Evolutionary conservation across 2,329 filamentous ascomycete species (phyloP), one percentile per base, ranked within the genome.

Genomic region (Talaromyces sp.): DNA sequence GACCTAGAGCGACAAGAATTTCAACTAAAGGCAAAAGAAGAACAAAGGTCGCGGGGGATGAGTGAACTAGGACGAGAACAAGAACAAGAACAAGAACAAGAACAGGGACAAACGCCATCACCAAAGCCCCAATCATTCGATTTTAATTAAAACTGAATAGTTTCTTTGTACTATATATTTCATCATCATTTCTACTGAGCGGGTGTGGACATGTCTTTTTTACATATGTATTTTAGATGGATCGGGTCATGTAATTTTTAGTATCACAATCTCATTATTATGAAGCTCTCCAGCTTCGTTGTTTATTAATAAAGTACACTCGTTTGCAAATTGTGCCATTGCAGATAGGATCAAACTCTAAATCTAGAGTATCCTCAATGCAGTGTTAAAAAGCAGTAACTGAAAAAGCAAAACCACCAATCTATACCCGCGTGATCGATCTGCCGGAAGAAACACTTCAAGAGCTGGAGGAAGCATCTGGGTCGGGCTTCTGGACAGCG

Each of bases 401-500:
- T 19, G 43, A 24, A 11, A 46, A 24, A 24, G 9, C 13, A 13
- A 19, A 24, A 46, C n/a, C 19, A 19, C n/a, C 11, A 19, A 24
- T 8, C 9, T 19, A 46, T 19, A 46, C 41, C 41, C 41, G 19
- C n/a, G 17, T 19, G 41, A 9, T 4, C 21, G 41, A 9, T 4
- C 21, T 6, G 19, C 19, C 13, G 13, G 11, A 21, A 21, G n/a
- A 46, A 46, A 24, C 43, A 11, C 35, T 32, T 49, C n/a, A 57
- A 50, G 56, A 58, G 38, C 56, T 51, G 19, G 60, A 59, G 13
- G 58, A 49, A 35, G 50, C 41, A 27, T 53, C 43, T 31, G 56
- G 52, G 14, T 62, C 61, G 2, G 57, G 58, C 38, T 57, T 81
- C 65, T 86, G 83, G 52, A 87, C 82, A 46, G 78, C 78, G 31